Base-by-base conservation (phyloP, 106 monocot species). In the Platanthera guangdongensis region DNA sequence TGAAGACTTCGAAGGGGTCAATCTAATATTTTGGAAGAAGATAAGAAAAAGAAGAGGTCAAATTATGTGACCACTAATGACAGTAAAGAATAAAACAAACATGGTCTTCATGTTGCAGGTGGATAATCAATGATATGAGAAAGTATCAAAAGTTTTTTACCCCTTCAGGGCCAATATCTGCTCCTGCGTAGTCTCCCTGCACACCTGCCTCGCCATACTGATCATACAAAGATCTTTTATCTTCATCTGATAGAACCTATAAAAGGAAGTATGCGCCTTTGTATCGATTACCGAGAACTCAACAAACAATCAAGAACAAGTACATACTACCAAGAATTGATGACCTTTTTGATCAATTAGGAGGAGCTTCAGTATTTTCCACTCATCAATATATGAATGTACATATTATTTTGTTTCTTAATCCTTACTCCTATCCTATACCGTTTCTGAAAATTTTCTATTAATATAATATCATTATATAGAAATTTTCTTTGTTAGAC, bases 241-340 rank as follows among this genome's bases (percentile, higher is more conserved):
- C 99, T 78, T 85, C 77, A 86, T 99, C 99, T 85, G 99, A 99
- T 80, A 99, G 86, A 25, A 99, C 92, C 94, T 99, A 92, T 60
- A 88, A 12, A 39, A 84, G 62, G 48, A 53, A 39, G 39, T 39
- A 39, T 39, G 39, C 39, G 39, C 39, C 39, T 39, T 39, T 39
- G 39, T 39, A 39, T 39, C 39, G 39, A 39, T 39, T 39, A 39
- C 39, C 39, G 39, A 39, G 39, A 39, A 39, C 39, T 39, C 39
- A 39, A 39, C 39, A 39, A 39, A 39, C 39, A 39, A 39, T 39
- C 2, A 39, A 39, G 3, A 39, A 39, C 39, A 39, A 39, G 3
- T 39, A 39, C 39, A 2, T 3, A 39, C 39, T 39, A 1, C 3
- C 39, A 39, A 39, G 39, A 39, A 39, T 39, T 39, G 39, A 39